These are phyloP conservation scores for Monilinia fructicola DNA, from an alignment of 2,329 filamentous ascomycete species.

Conservation along the genomic window DNA sequence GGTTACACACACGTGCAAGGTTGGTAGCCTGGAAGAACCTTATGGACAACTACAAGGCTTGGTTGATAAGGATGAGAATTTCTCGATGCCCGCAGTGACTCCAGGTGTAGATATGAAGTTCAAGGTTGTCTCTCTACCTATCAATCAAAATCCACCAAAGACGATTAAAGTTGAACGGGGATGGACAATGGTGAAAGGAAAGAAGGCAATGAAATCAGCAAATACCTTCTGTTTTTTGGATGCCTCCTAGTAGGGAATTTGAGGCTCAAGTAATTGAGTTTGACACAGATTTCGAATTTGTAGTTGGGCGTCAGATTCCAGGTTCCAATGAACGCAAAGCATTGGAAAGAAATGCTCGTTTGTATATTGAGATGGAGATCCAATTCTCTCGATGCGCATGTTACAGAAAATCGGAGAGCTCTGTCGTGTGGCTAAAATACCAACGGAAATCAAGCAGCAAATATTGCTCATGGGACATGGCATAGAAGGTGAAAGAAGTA, in stretches of 20 bases:
- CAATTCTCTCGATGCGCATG: background rate
- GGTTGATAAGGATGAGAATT: background rate
- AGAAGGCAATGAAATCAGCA: too few species aligned
- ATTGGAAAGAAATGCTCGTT: too few species aligned
- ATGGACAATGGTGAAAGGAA: too few species aligned
- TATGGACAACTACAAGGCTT: too few species aligned
- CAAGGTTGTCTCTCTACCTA: background rate
- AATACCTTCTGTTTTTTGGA: too few species aligned
- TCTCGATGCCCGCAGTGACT: background rate
- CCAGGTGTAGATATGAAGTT: background rate
- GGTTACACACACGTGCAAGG: too few species aligned
- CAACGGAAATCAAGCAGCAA: background rate
- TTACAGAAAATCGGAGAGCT: slow-evolving; percentile 6
- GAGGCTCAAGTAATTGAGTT: background rate
- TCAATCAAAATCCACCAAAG: too few species aligned
- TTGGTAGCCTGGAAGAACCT: background rate
- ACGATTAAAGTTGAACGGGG: background rate
- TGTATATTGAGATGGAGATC: slow-evolving; percentile 11
- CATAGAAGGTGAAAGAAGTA: too few species aligned
- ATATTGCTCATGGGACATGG: background rate
- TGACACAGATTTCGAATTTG: background rate
- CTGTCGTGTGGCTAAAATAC: background rate
- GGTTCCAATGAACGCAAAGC: background rate
- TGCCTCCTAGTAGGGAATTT: background rate
- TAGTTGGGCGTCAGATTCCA: background rate